Percentiles rank a stretch among this genome's conserved stretches.
Evolutionary conservation across 1,139 yeast species (phyloP).

Genomic region (Hanseniaspora sp.): DNA sequence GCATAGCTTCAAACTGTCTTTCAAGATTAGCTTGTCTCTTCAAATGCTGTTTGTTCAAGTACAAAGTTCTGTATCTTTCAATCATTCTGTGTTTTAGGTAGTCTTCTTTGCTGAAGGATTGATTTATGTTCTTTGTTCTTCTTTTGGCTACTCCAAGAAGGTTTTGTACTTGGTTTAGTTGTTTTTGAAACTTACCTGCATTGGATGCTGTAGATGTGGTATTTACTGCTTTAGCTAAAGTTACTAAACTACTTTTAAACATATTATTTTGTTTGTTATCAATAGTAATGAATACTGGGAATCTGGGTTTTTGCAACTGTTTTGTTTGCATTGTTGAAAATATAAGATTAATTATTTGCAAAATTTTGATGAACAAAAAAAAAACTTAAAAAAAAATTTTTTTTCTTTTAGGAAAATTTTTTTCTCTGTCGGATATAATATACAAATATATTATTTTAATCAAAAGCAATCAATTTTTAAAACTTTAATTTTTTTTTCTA

Average conservation of each 20-base stretch:
- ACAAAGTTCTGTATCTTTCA: constrained; percentile 68
- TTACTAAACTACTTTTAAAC: background rate
- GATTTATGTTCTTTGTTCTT: background rate
- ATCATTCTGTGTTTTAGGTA: constrained; percentile 74
- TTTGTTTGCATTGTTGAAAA: too few relatives aligned
- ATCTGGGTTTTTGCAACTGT: too few relatives aligned
- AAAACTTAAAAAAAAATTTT: too few relatives aligned
- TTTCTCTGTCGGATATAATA: too few relatives aligned
- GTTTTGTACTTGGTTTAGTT: constrained; percentile 4
- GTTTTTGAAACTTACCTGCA: background rate
- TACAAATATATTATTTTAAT: too few relatives aligned
- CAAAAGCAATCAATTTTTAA: too few relatives aligned
- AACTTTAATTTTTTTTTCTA: too few relatives aligned
- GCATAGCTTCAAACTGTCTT: constrained; percentile 55
- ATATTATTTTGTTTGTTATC: background rate
- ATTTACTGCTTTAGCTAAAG: background rate
- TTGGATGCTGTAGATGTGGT: background rate
- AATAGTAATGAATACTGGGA: too few relatives aligned
- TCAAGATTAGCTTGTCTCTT: constrained; percentile 40
- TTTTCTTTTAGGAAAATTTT: too few relatives aligned
- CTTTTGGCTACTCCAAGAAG: background rate
- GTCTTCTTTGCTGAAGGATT: constrained; percentile 38
- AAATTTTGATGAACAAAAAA: too few relatives aligned
- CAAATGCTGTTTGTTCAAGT: constrained; percentile 41
- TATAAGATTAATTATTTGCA: too few relatives aligned